A percentile compares a stretch with the other conserved stretches of the same genome.
Conservation (phyloP, 1,284 basidiomycete genomes). For the Heimioporus punctisporus region DNA sequence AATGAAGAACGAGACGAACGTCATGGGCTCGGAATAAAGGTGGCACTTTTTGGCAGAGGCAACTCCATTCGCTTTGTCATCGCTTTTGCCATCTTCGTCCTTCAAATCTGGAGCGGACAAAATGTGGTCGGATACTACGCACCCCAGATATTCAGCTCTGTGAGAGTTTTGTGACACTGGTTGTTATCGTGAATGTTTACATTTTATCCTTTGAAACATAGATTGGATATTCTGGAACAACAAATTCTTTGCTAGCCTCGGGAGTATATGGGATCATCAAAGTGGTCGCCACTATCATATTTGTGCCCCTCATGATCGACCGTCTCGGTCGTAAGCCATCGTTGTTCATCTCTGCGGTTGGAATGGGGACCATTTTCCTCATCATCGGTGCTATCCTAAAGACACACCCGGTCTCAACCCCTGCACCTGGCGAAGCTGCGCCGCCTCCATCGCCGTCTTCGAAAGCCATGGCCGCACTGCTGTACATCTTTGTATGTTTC, state of each 20-base stretch:
- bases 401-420: conserved; percentile 58
- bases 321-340: conserved; percentile 56
- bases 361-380: conserved; percentile 64
- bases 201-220: conserved; percentile 15
- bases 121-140: conserved; percentile 77
- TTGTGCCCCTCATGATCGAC: conserved; percentile 61
- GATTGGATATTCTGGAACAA: conserved; percentile 68
- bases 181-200: too few species aligned
- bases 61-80: conserved; percentile 69
- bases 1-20: conserved; percentile 62
- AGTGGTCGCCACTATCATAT: conserved; percentile 69
- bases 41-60: conserved; percentile 76
- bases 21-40: conserved; percentile 56
- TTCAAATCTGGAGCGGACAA: conserved; percentile 65
- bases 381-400: conserved; percentile 78
- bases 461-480: conserved; percentile 74
- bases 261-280: conserved; percentile 85
- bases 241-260: conserved; percentile 72
- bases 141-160: conserved; percentile 72
- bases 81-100: conserved; percentile 48
- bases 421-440: conserved; percentile 23
- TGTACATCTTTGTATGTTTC: conserved; percentile 78
- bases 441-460: conserved; percentile 47
- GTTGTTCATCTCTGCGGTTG: conserved; percentile 63
- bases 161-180: conserved; percentile 31